Base-by-base conservation (phyloP, 2,329 filamentous ascomycete species). In the Phoma sp. region DNA sequence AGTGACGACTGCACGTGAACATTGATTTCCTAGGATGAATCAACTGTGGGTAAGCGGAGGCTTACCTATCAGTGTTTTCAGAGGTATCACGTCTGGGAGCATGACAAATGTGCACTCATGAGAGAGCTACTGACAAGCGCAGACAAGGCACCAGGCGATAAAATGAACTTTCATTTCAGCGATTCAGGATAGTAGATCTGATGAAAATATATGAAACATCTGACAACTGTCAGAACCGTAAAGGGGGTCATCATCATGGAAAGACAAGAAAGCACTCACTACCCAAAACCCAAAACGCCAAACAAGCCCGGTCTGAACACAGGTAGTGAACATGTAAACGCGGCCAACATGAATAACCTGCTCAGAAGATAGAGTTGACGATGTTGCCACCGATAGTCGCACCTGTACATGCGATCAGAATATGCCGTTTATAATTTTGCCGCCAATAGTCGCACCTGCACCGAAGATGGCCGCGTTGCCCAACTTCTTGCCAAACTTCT, bases 401-500 rank as follows among this genome's bases (percentile, higher is more conserved):
- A 76, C 94, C 93, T 43, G 93, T 93, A 74, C 93, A 93, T 69
- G 27, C 44, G 32, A 49, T 48, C 51, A 69, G 33, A 69, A 69
- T 41, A 69, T 67, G 29, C 61, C 60, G 29, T 69, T 69, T 65
- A 96, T 92, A 72, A 96, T 86, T 72, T 96, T 95, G 64, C 89
- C 86, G 72, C 93, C 93, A 61, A 96, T 89, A 1, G 91, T 95
- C 43, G 94, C 93, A 76, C 94, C 93, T 43, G 94, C 94, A 75
- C 94, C 94, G 69, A 96, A 96, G 64, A 97, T 92, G 25, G 92
- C 92, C 39, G 86, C 86, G 74, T 88, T 88, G 31, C 94, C 94
- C 70, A 94, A 76, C 82, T 97, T 98, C 85, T 96, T 96, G 64
- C 94, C 93, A 77, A 97, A 90, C 80, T 97, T 97, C 87, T 96